Conservation (phyloP, 495 filamentous ascomycete species). For the Penicillium egyptiacum region DNA sequence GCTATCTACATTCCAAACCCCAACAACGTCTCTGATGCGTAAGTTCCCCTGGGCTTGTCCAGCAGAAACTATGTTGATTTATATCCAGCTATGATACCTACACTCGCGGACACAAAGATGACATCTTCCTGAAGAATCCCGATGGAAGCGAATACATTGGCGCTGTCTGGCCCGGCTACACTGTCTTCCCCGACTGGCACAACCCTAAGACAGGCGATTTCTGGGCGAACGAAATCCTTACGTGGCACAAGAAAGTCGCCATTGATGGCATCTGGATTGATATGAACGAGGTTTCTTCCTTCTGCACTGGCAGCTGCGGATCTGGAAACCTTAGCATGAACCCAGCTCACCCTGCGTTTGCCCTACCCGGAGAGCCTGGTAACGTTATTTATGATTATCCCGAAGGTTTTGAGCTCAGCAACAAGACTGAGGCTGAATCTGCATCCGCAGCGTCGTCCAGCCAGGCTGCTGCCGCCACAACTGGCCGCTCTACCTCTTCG, state of each 20-base stretch:
- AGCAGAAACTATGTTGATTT: not conserved
- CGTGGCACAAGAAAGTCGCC: constrained; percentile 57
- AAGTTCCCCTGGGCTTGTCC: constrained; percentile 17
- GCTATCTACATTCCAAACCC: constrained; percentile 79
- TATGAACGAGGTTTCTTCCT: constrained; percentile 69
- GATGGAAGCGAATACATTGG: constrained; percentile 64
- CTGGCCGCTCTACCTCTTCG: constrained; percentile 34
- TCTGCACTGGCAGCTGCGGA: constrained; percentile 80
- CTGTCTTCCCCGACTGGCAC: constrained; percentile 65
- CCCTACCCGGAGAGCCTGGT: constrained; percentile 63
- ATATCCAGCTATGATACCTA: constrained; percentile 60
- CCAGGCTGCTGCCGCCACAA: constrained; percentile 48
- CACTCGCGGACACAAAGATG: constrained; percentile 61
- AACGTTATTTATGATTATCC: constrained; percentile 64
- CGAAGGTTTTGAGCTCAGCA: constrained; percentile 70
- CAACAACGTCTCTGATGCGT: constrained; percentile 66
- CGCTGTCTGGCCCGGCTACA: constrained; percentile 64
- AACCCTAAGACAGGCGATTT: constrained; percentile 58
- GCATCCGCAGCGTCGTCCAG: constrained; percentile 55
- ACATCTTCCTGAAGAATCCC: constrained; percentile 63
- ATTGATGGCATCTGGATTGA: constrained; percentile 66
- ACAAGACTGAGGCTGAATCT: constrained; percentile 64
- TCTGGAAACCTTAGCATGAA: constrained; percentile 66
- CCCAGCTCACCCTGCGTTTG: constrained; percentile 67
- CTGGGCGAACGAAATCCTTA: constrained; percentile 69